A percentile compares a stretch with the other conserved stretches of the same genome.
These are phyloP conservation scores for Talaromyces rugulosus DNA, from an alignment of 2,329 filamentous ascomycete genomes.

Conservation along the genomic window DNA sequence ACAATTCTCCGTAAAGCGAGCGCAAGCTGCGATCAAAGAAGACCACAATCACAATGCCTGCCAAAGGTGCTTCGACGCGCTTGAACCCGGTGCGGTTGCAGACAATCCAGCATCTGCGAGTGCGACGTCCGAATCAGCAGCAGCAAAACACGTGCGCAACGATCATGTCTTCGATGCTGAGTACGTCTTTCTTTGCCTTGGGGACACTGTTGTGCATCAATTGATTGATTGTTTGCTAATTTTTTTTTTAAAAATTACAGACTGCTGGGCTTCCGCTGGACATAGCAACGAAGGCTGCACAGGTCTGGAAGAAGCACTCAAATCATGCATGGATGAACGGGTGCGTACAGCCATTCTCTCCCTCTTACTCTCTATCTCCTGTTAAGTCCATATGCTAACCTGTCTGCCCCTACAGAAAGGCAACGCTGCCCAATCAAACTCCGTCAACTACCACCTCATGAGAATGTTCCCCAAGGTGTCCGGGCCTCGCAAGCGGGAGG, in stretches of 20 bases:
- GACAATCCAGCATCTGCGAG: slow-evolving; percentile 53
- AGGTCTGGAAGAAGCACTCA: slow-evolving; percentile 57
- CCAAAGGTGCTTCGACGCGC: slow-evolving; percentile 41
- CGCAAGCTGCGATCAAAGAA: background rate
- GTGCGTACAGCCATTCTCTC: slow-evolving; percentile 43
- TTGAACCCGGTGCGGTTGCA: slow-evolving; percentile 44
- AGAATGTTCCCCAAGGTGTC: slow-evolving; percentile 72
- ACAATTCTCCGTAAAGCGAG: background rate
- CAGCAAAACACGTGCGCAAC: slow-evolving; percentile 62
- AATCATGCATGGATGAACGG: slow-evolving; percentile 74
- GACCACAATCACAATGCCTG: slow-evolving; percentile 31
- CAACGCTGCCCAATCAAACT: slow-evolving; percentile 60
- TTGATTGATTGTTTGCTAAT: slow-evolving; percentile 3
- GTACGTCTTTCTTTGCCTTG: slow-evolving; percentile 42
- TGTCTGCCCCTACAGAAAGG: slow-evolving; percentile 46
- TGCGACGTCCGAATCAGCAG: slow-evolving; percentile 60
- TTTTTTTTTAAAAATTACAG: slow-evolving; percentile 21
- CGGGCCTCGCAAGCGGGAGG: slow-evolving; percentile 63
- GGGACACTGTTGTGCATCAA: background rate
- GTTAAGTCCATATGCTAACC: background rate
- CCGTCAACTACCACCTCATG: slow-evolving; percentile 86
- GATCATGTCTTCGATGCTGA: slow-evolving; percentile 63
- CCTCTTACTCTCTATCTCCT: background rate
- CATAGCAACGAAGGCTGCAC: slow-evolving; percentile 54
- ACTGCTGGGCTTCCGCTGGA: slow-evolving; percentile 46